These are phyloP conservation scores for Geranium incanum DNA, from an alignment of 441 rosid genomes.

Conservation along the genomic window DNA sequence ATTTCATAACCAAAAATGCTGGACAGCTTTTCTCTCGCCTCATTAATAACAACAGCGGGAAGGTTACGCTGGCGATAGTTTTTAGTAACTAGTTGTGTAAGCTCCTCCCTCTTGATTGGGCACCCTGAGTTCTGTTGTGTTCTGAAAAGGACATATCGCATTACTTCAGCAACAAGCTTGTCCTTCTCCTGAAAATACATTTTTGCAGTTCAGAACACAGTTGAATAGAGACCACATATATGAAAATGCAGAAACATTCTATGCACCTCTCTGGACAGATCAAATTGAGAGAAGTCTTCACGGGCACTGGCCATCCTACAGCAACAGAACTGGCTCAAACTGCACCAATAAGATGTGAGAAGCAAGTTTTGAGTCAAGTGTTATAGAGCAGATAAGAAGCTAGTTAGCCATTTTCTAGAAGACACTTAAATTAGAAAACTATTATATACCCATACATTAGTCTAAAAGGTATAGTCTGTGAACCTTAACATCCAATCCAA, in stretches of 20 bases:
- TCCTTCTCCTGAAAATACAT: slow-evolving; percentile 49
- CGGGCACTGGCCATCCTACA: slow-evolving; percentile 44
- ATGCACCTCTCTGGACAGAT: slow-evolving; percentile 56
- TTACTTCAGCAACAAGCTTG: slow-evolving; percentile 80
- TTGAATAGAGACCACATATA: too few relatives aligned
- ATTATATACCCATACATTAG: too few relatives aligned
- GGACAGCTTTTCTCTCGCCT: slow-evolving; percentile 57
- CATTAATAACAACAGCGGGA: slow-evolving; percentile 53
- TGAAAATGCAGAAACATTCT: neutral
- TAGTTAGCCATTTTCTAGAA: too few relatives aligned
- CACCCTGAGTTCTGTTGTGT: slow-evolving; percentile 68
- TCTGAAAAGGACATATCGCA: slow-evolving; percentile 71
- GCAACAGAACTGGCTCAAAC: neutral
- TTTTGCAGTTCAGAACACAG: neutral
- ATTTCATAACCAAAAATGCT: slow-evolving; percentile 58
- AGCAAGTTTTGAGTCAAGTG: neutral
- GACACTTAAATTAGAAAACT: too few relatives aligned
- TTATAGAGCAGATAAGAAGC: too few relatives aligned
- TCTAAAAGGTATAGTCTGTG: too few relatives aligned
- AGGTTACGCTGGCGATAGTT: slow-evolving; percentile 56
- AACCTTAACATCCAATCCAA: too few relatives aligned
- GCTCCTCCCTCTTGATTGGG: slow-evolving; percentile 77
- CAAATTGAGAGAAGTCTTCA: slow-evolving; percentile 48
- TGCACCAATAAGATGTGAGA: neutral
- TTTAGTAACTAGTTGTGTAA: slow-evolving; percentile 68